Evolutionary conservation across 192 early-diverging fungal genomes (phyloP), one percentile per base, ranked within the genome.

Genomic region (Kickxella alabastrina): DNA sequence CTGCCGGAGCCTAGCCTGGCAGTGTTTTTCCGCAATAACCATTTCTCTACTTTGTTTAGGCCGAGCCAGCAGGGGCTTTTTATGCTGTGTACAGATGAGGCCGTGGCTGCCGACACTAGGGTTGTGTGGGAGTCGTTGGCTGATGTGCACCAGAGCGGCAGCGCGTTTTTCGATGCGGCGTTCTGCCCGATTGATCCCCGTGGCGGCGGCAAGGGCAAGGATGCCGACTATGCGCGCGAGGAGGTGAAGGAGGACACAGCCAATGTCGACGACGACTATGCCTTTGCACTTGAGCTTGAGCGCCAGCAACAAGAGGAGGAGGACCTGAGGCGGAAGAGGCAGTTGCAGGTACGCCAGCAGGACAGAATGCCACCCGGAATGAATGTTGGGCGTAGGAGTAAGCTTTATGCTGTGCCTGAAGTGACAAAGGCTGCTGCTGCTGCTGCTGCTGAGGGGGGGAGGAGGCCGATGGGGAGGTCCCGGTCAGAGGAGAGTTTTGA

Each of bases 21-120:
- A 38, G 91, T 93, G 34, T 65, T 98, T 29, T 98, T 98, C 77
- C 79, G 93, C 47, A 96, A 96, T 69, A 98, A 98, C 65, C 93
- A 97, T 50, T 92, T 92, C 40, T 88, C 84, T 8, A 88, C 87
- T 6, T 62, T 92, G 26, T 84, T 77, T 38, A 84, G 83, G 62
- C 80, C 82, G 27, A 64, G 62, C 0, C 35, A 67, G 25, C 74
- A 75, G 5, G 80, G 77, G 27, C 62, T 75, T 7, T 76, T 82
- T 35, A 71, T 80, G 14, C 69, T 91, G 19, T 85, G 87, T 31
- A 89, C 88, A 7, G 88, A 91, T 43, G 77, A 83, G 12, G 83
- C 72, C 21, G 61, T 87, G 48, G 86, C 82, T 0, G 68, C 73
- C 49, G 84, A 89, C 45, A 35, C 63, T 2, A 69, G 81, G 0